Evolutionary conservation across 257 asterid genomes (phyloP).

Genomic region (Solanum appendiculatum): DNA sequence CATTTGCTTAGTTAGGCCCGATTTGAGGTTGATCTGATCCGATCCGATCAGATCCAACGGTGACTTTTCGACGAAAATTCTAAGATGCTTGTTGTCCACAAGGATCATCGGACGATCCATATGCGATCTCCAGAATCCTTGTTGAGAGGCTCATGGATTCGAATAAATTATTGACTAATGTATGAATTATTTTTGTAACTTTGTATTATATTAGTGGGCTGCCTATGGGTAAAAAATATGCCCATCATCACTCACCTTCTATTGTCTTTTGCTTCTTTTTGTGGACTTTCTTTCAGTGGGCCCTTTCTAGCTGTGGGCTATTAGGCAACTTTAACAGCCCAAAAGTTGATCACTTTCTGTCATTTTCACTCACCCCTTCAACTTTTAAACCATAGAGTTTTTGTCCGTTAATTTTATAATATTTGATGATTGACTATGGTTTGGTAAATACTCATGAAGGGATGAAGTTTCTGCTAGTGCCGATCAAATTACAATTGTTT

Average conservation of each 20-base stretch:
- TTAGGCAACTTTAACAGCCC: neutral
- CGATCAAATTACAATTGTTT: too few relatives aligned
- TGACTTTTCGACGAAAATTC: neutral
- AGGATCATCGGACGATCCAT: constrained; percentile 9
- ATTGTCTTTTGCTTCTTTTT: neutral
- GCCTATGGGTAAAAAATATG: neutral
- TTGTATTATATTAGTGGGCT: neutral
- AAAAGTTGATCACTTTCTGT: neutral
- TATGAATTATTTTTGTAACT: neutral
- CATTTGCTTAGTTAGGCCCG: neutral
- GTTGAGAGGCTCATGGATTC: neutral
- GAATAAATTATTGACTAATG: neutral
- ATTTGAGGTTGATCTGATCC: neutral
- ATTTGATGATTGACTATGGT: neutral
- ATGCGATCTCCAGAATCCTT: constrained; percentile 1
- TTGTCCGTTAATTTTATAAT: neutral
- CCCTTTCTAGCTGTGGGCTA: neutral
- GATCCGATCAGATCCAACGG: constrained; percentile 7
- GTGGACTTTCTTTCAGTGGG: neutral
- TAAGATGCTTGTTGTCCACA: constrained; percentile 4
- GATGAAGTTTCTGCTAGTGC: too few relatives aligned
- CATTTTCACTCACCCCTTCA: neutral
- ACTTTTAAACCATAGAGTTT: neutral
- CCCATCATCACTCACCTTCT: neutral
- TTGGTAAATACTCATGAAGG: neutral